These are phyloP conservation scores for Astrothelium macrocarpum DNA, from an alignment of 495 filamentous ascomycete genomes.

Conservation along the genomic window DNA sequence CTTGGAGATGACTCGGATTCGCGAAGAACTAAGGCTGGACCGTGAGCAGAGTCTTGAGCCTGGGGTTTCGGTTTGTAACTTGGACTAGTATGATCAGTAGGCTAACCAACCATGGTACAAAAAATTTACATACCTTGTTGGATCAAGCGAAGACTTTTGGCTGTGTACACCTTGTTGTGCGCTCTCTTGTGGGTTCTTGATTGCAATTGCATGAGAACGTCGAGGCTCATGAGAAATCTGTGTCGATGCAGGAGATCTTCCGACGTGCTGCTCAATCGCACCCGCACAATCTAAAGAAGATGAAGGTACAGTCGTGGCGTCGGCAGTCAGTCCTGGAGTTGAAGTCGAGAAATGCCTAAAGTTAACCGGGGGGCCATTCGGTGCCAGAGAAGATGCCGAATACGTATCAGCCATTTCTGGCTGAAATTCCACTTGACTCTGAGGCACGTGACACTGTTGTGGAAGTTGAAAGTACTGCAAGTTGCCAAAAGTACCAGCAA, in stretches of 20 bases:
- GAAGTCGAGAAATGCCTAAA: neutral
- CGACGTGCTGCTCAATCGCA: neutral
- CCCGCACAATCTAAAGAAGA: neutral
- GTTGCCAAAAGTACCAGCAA: neutral
- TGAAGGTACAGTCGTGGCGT: neutral
- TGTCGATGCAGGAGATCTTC: neutral
- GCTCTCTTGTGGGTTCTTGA: constrained; percentile 21
- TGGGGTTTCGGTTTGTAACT: constrained; percentile 19
- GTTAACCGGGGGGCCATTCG: neutral
- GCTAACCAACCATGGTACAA: too few relatives aligned
- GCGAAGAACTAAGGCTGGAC: neutral
- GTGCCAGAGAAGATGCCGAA: neutral
- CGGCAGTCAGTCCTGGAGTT: neutral
- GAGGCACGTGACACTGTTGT: neutral
- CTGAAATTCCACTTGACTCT: neutral
- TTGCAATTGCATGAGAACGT: constrained; percentile 26
- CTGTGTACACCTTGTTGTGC: constrained; percentile 10
- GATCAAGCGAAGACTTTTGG: constrained; percentile 19
- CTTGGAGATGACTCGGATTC: neutral
- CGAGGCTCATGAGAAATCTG: constrained; percentile 3
- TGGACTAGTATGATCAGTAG: constrained; percentile 14
- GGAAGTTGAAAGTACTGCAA: neutral
- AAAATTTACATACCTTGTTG: constrained; percentile 15
- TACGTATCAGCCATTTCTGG: constrained; percentile 1
- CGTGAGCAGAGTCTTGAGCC: neutral